These are phyloP conservation scores for Ogataea nitratoaversa DNA, from an alignment of 805 yeast species.

Conservation along the genomic window DNA sequence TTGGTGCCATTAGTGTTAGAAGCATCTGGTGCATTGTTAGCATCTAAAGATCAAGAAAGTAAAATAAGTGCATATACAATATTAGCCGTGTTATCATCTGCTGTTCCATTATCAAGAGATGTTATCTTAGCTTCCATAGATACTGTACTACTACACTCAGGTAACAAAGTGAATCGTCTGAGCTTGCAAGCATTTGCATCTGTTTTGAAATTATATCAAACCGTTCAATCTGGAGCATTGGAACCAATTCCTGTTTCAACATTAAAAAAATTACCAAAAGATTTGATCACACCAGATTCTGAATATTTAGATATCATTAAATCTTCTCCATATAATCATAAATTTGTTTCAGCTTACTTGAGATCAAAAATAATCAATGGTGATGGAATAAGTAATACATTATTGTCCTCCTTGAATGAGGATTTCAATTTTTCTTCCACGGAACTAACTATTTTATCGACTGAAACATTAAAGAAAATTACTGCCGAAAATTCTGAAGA, in stretches of 20 bases:
- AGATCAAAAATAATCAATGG: conserved; percentile 21
- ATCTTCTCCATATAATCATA: conserved; percentile 15
- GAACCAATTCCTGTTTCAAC: conserved; percentile 25
- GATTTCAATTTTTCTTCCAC: conserved; percentile 14
- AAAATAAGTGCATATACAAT: conserved; percentile 84
- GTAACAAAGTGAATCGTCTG: conserved; percentile 16
- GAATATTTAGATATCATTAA: conserved; percentile 17
- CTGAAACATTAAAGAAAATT: conserved; percentile 19
- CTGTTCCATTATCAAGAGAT: conserved; percentile 57
- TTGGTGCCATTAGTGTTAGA: conserved; percentile 56
- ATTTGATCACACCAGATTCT: conserved; percentile 16
- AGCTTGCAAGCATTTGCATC: conserved; percentile 40
- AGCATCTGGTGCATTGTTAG: conserved; percentile 51
- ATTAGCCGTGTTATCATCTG: conserved; percentile 70
- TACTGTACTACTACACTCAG: conserved; percentile 41
- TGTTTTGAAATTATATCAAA: conserved; percentile 45
- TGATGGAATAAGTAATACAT: conserved; percentile 5
- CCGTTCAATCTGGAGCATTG: conserved; percentile 32
- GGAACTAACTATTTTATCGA: conserved; percentile 21
- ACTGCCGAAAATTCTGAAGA: conserved; percentile 7
- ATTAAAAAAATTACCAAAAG: conserved; percentile 19
- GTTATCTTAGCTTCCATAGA: conserved; percentile 59
- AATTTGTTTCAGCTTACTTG: conserved; percentile 27
- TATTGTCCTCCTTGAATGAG: conserved; percentile 7
- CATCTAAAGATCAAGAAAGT: conserved; percentile 48